Percentiles rank a stretch among this genome's conserved stretches.
Evolutionary conservation across 2,329 filamentous ascomycete genomes (phyloP).

Genomic region (Colletotrichum plurivorum): DNA sequence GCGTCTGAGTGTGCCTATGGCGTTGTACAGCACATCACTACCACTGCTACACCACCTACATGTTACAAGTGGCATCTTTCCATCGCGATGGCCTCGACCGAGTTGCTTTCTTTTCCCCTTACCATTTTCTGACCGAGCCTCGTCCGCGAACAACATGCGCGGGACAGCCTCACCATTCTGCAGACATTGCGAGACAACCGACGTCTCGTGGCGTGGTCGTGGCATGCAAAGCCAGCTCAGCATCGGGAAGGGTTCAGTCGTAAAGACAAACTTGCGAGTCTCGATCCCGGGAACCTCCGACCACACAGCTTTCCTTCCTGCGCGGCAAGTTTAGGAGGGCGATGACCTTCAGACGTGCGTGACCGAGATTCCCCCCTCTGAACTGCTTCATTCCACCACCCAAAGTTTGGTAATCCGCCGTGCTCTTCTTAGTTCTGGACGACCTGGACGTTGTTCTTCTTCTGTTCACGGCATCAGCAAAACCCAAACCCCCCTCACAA

Average conservation of each 20-base stretch:
- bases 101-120: background rate
- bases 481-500: background rate
- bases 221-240: slow-evolving; percentile 20
- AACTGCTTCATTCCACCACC: background rate
- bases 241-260: background rate
- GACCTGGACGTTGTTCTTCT: slow-evolving; percentile 91
- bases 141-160: background rate
- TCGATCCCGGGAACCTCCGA: background rate
- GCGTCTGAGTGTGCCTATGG: slow-evolving; percentile 33
- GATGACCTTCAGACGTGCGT: background rate
- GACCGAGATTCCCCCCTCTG: background rate
- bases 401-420: background rate
- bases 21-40: slow-evolving; percentile 63
- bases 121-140: background rate
- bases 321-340: background rate
- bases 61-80: background rate
- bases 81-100: slow-evolving; percentile 9
- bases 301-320: background rate
- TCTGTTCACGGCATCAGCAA: slow-evolving; percentile 64
- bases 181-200: background rate
- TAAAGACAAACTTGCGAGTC: background rate
- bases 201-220: slow-evolving; percentile 5
- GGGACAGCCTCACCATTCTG: slow-evolving; percentile 3
- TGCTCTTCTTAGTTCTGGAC: slow-evolving; percentile 75
- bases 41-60: slow-evolving; percentile 19